These are phyloP conservation scores for Eucommia ulmoides DNA, from an alignment of 257 asterid genomes.

Conservation along the genomic window DNA sequence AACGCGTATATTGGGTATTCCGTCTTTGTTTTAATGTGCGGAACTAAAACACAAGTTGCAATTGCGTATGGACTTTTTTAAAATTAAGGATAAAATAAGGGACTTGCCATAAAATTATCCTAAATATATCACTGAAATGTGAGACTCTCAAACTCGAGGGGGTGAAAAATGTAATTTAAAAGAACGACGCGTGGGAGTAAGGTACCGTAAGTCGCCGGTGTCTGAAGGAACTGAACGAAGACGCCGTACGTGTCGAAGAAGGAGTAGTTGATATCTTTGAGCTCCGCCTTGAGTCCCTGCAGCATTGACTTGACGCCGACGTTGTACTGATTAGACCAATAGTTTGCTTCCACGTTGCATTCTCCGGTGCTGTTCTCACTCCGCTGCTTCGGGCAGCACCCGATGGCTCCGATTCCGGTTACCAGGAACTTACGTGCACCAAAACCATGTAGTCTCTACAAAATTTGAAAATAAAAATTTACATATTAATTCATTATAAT, in stretches of 20 bases:
- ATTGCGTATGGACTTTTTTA: too few relatives aligned
- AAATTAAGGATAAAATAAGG: too few relatives aligned
- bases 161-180: too few relatives aligned
- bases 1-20: too few relatives aligned
- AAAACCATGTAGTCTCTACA: slow-evolving; percentile 34
- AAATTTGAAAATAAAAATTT: neutral
- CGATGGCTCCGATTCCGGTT: slow-evolving; percentile 34
- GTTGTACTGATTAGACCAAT: slow-evolving; percentile 43
- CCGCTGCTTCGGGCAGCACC: slow-evolving; percentile 57
- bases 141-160: too few relatives aligned
- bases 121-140: too few relatives aligned
- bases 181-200: too few relatives aligned
- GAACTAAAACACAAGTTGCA: too few relatives aligned
- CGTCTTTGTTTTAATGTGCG: too few relatives aligned
- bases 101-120: too few relatives aligned
- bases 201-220: slow-evolving; percentile 50
- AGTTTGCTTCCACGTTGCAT: slow-evolving; percentile 37
- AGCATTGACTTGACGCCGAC: slow-evolving; percentile 31
- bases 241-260: slow-evolving; percentile 34
- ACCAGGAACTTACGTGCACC: slow-evolving; percentile 54
- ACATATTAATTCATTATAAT: neutral
- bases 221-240: slow-evolving; percentile 28
- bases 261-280: slow-evolving; percentile 37
- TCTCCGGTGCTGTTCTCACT: slow-evolving; percentile 21
- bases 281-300: slow-evolving; percentile 27